phyloP scores from a whole-genome alignment of 495 filamentous ascomycete genomes.

The Lasiosphaeria miniovina region DNA sequence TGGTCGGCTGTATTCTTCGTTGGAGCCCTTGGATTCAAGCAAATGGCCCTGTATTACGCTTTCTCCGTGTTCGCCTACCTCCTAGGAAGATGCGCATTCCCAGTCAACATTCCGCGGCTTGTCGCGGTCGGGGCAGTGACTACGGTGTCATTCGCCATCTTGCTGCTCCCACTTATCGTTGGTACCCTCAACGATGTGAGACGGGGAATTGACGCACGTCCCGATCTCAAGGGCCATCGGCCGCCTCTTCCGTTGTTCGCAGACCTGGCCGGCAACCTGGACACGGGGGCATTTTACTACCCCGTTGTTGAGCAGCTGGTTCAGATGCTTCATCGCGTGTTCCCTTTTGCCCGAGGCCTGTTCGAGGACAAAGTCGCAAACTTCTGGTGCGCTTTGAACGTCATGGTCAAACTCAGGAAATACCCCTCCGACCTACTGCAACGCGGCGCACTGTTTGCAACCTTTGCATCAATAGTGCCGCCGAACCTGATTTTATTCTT shows the following conservation, averaged over 20 bases:
- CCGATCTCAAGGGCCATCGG: slow-evolving; percentile 45
- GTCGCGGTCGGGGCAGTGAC: slow-evolving; percentile 73
- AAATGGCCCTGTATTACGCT: slow-evolving; percentile 98
- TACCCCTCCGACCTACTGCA: slow-evolving; percentile 68
- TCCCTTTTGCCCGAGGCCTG: slow-evolving; percentile 88
- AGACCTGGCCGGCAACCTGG: slow-evolving; percentile 55
- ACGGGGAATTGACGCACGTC: slow-evolving; percentile 48
- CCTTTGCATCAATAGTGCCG: slow-evolving; percentile 69
- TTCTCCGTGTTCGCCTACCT: slow-evolving; percentile 90
- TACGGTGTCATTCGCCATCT: slow-evolving; percentile 64
- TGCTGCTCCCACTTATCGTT: slow-evolving; percentile 70
- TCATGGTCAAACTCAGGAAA: slow-evolving; percentile 77
- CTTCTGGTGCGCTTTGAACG: slow-evolving; percentile 90
- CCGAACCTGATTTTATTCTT: slow-evolving; percentile 77
- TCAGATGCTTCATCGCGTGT: slow-evolving; percentile 83
- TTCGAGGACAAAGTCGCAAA: slow-evolving; percentile 99
- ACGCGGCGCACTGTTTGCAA: slow-evolving; percentile 70
- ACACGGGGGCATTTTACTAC: slow-evolving; percentile 66
- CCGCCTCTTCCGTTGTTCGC: slow-evolving; percentile 58
- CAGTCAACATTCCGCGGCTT: slow-evolving; percentile 67
- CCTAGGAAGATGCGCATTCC: slow-evolving; percentile 77
- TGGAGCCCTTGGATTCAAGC: slow-evolving; percentile 89
- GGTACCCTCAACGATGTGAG: slow-evolving; percentile 60
- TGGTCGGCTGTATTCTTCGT: slow-evolving; percentile 95
- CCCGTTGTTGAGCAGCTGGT: slow-evolving; percentile 68